Evolutionary conservation across 2,329 filamentous ascomycete genomes (phyloP), one percentile per base, ranked within the genome.

Genomic region (Purpureocillium lavendulum): DNA sequence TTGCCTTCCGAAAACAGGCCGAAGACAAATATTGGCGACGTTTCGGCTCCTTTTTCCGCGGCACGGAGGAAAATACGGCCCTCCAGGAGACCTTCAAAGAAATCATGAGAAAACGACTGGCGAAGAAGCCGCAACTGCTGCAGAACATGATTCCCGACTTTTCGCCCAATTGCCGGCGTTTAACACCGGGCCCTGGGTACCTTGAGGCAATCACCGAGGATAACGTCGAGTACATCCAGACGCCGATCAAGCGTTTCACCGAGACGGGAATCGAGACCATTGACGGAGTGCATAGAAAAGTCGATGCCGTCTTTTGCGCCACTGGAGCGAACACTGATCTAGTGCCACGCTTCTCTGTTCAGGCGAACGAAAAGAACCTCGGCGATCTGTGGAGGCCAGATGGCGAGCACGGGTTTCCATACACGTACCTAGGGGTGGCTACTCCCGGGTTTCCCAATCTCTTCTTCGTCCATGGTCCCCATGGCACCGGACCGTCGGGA

Each of bases 391-490:
- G 81, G 81, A 65, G 64, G 12, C 64, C 65, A 2, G 70, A 67
- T 30, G 74, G 73, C 0, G 59, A 65, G 15, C 70, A 69, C 44
- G 80, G 78, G 0, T 82, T 77, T 43, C 81, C 82, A 0, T 78
- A 83, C 52, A 81, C 75, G 0, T 87, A 86, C 48, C 61, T 84
- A 7, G 81, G 80, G 0, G 49, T 80, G 1, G 73, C 75, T 0
- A 74, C 77, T 0, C 80, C 81, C 0, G 74, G 71, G 0, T 84
- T 84, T 44, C 81, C 82, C 0, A 87, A 86, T 46, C 60, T 85
- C 0, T 65, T 83, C 21, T 82, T 80, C 52, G 51, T 84, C 6
- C 70, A 74, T 21, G 82, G 81, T 0, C 79, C 80, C 0, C 69
- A 80, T 48, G 67, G 69, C 2, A 67, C 71, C 0, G 78, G 77